These are phyloP conservation scores for Aspergillus steynii DNA, from an alignment of 495 filamentous ascomycete genomes.

Conservation along the genomic window DNA sequence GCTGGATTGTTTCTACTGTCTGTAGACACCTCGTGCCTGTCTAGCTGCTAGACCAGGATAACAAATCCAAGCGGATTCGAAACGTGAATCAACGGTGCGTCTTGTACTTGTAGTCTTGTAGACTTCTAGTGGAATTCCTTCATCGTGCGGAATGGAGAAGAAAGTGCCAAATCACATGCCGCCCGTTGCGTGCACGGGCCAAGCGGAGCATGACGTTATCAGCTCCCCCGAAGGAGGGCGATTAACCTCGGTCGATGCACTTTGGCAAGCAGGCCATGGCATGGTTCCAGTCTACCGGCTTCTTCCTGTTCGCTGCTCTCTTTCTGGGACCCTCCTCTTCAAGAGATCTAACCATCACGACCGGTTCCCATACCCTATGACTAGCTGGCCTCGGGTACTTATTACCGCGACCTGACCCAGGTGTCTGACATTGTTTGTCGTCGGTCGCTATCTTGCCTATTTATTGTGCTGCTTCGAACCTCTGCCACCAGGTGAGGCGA, in stretches of 20 bases:
- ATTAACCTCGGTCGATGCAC: conserved; percentile 10
- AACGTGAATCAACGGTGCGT: neutral
- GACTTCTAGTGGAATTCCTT: too few relatives aligned
- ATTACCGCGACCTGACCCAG: neutral
- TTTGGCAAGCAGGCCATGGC: neutral
- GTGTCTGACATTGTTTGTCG: neutral
- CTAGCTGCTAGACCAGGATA: neutral
- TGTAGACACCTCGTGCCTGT: neutral
- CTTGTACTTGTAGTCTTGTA: neutral
- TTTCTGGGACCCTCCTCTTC: neutral
- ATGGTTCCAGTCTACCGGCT: neutral
- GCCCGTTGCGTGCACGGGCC: conserved; percentile 7
- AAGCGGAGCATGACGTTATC: conserved; percentile 15
- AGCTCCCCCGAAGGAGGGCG: neutral
- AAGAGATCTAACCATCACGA: neutral
- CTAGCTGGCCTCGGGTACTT: neutral
- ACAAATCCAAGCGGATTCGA: neutral
- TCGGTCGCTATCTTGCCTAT: neutral
- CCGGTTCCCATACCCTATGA: neutral
- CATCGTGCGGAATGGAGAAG: neutral
- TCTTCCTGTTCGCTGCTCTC: neutral
- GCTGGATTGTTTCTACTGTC: conserved; percentile 5
- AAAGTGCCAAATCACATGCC: conserved; percentile 5
- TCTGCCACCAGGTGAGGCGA: neutral
- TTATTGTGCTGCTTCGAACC: neutral